Evolutionary conservation across 352 stramenopile genomes (phyloP), one percentile per base, ranked within the genome.

Genomic region (Pythium folliculosum): DNA sequence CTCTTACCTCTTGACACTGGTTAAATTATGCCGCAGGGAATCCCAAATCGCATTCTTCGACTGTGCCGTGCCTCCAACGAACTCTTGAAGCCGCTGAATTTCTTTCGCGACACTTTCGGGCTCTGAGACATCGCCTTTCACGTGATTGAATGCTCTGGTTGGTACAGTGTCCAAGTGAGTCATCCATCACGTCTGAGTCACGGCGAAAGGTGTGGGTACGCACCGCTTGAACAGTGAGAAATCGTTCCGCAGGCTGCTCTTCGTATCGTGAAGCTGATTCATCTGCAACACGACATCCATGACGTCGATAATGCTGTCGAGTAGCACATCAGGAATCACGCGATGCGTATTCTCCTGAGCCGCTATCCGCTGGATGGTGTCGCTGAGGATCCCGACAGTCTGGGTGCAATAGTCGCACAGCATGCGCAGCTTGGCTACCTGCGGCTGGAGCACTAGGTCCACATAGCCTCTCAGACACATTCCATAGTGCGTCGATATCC

Each of bases 221-320:
- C 55, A 91, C 78, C 85, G 71, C 65, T 93, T 93, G 61, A 85
- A 91, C 4, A 91, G 74, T 0, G 81, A 83, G 37, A 91, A 93
- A 61, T 93, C 85, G 62, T 91, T 91, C 13, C 78, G 78, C 3
- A 91, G 60, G 71, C 83, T 85, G 53, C 73, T 83, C 43, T 91
- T 93, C 9, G 67, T 77, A 49, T 93, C 84, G 27, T 89, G 77
- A 16, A 93, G 72, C 27, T 88, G 75, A 21, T 86, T 90, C 40
- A 92, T 70, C 59, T 90, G 75, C 40, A 91, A 9, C 45, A 90
- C 60, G 1, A 88, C 70, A 61, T 94, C 86, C 59, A 89, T 75
- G 25, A 89, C 59, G 23, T 86, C 65, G 3, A 94, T 30, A n/a
- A 92, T 69, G 5, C 77, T 69, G 53, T 89, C 80, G 45, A 90